Evolutionary conservation across 208 protist genomes (phyloP).

Genomic region (Leishmania lainsoni): DNA sequence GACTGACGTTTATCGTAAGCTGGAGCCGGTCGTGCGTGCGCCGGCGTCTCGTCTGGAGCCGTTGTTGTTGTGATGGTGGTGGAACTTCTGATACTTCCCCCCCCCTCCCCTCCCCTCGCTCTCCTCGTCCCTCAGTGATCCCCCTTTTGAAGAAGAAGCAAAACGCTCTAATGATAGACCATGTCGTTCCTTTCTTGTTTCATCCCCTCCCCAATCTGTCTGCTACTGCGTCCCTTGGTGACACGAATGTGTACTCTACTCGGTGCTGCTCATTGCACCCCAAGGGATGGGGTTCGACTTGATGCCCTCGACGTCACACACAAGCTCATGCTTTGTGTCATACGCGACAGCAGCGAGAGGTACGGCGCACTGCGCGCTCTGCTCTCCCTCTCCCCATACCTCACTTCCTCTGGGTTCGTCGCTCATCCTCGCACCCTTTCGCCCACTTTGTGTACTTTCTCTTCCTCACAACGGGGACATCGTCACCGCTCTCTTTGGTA

Average conservation of each 20-base stretch:
- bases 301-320: background rate
- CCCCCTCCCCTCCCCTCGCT: background rate
- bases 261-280: too few relatives aligned
- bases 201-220: background rate
- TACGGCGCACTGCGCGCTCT: background rate
- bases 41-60: background rate
- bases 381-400: background rate
- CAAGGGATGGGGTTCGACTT: too few relatives aligned
- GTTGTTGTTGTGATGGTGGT: background rate
- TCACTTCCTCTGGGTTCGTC: background rate
- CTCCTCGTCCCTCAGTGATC: background rate
- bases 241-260: background rate
- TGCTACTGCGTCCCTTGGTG: background rate
- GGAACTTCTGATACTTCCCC: background rate
- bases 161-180: background rate
- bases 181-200: background rate
- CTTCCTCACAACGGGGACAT: background rate
- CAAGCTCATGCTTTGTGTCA: background rate
- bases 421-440: background rate
- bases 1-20: background rate
- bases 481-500: background rate
- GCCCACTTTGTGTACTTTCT: background rate
- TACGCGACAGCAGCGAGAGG: background rate
- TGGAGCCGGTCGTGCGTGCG: too few relatives aligned
- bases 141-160: background rate